Base-by-base conservation (phyloP, 2,329 filamentous ascomycete genomes). In the Talaromyces sp. region DNA sequence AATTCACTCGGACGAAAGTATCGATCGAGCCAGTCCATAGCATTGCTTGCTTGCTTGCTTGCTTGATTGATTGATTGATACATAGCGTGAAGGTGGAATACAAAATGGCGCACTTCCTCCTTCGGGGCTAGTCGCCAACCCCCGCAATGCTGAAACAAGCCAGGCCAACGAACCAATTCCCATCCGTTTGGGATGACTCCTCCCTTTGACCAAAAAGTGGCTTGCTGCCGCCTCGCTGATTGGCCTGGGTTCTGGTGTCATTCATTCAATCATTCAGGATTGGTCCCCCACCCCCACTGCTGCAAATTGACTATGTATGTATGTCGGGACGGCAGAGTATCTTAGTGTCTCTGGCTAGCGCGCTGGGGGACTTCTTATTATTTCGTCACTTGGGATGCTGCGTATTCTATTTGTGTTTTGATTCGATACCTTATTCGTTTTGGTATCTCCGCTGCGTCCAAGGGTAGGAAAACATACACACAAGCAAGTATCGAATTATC, bases 91-190 rank as follows among this genome's bases (percentile, higher is more conserved):
- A 28, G 28, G n/a, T n/a, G 3, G 28, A 28, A 52, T 18, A 48
- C 25, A 58, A 46, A n/a, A 44, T 12, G 7, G 18, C 33, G 33
- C 46, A 52, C 58, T 42, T 60, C 23, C 58, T 37, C 33, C 37
- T 31, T 60, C 7, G 1, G 37, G 14, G 25, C 48, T 55, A 55
- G 59, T 42, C 28, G 40, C 58, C 31, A 16, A 33, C n/a, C 55
- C 57, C 62, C 62, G 58, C 62, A 39, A 61, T 61, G 35, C 52
- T 64, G 62, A 64, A 64, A 64, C 62, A 64, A 35, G 57, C 12
- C 42, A 46, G 42, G 12, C 42, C 42, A 46, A 48, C 44, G 44
- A 31, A n/a, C 46, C 46, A 50, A 54, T 42, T 60, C 40, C 62
- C 58, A 39, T 48, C 54, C n/a, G 50, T 58, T 58, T 58, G 61